Base-by-base conservation (phyloP, 2,329 filamentous ascomycete genomes). In the Neonectria sp. region DNA sequence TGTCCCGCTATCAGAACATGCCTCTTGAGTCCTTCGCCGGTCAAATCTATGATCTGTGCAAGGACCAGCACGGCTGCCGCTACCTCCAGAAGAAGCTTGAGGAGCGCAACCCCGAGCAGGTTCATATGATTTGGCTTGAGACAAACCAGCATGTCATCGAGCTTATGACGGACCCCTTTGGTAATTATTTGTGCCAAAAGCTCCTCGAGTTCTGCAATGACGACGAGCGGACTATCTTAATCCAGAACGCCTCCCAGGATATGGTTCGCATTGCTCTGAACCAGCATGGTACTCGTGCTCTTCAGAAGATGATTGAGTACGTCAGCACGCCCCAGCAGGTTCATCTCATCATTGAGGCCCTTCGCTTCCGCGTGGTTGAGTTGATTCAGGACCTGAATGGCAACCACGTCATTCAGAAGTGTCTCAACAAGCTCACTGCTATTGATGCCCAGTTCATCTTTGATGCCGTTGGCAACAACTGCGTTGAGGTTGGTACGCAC, bases 221-320 rank as follows among this genome's bases (percentile, higher is more conserved):
- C 77, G 94, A 97, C 59, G 95, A 99, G 85, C 94, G 96, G 72
- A 98, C 95, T 60, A 90, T 91, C 49, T 89, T 99, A 69, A 97
- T 99, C 75, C 91, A 95, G 81, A 97, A 97, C 75, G 95, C 96
- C 46, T 90, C 94, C 21, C 88, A 91, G 60, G 91, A 95, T 70
- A 93, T 99, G 86, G 94, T 97, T 27, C 92, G 92, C 75, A 98
- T 99, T 77, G 96, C 96, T 29, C 86, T 98, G 67, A 98, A 99
- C 82, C 95, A 98, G 84, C 96, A 99, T 80, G 96, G 96, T 73
- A 99, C 96, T 66, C 91, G 96, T 60, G 96, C 96, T 70, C 85
- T 99, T 66, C 96, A 99, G 85, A 99, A 98, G 88, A 99, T 99
- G 96, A 99, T 99, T 73, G 96, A 99, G 82, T 97, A 94, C 79